Conservation (phyloP, 495 filamentous ascomycete genomes). For the Tricharina praecox region DNA sequence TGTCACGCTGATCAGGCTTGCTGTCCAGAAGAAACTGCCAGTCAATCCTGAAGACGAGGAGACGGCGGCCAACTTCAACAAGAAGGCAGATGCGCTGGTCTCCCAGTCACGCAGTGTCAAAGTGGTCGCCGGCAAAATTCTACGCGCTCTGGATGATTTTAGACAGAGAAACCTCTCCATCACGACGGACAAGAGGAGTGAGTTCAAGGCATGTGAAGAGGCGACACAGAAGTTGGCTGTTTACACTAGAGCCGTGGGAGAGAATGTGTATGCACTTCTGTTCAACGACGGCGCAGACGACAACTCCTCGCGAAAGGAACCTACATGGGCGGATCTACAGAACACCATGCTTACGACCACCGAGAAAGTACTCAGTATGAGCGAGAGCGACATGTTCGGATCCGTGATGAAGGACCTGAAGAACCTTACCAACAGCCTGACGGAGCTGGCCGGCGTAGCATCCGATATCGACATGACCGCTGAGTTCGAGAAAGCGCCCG, state of each 20-base stretch:
- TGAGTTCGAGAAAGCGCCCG: constrained; percentile 62
- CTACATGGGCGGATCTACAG: constrained; percentile 48
- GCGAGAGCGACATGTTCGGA: constrained; percentile 46
- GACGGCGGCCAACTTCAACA: constrained; percentile 44
- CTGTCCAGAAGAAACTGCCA: constrained; percentile 48
- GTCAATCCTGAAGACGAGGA: constrained; percentile 36
- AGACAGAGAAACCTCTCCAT: constrained; percentile 61
- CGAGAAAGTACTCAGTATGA: constrained; percentile 32
- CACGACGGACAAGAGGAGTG: constrained; percentile 36
- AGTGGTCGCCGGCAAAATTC: constrained; percentile 64
- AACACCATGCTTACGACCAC: constrained; percentile 43
- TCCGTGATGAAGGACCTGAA: constrained; percentile 51
- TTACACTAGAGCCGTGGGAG: constrained; percentile 49
- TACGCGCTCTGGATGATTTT: constrained; percentile 61
- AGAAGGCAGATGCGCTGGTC: constrained; percentile 53
- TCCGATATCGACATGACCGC: constrained; percentile 60
- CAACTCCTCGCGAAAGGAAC: constrained; percentile 39
- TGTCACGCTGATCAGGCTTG: constrained; percentile 42
- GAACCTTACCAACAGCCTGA: constrained; percentile 43
- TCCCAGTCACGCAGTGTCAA: constrained; percentile 65
- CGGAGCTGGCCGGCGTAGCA: constrained; percentile 56
- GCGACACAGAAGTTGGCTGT: constrained; percentile 48
- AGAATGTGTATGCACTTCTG: constrained; percentile 45
- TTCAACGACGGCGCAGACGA: constrained; percentile 40
- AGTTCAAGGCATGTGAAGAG: constrained; percentile 45